Conservation (phyloP, 2,329 filamentous ascomycete species). For the Cytospora piceicola region DNA sequence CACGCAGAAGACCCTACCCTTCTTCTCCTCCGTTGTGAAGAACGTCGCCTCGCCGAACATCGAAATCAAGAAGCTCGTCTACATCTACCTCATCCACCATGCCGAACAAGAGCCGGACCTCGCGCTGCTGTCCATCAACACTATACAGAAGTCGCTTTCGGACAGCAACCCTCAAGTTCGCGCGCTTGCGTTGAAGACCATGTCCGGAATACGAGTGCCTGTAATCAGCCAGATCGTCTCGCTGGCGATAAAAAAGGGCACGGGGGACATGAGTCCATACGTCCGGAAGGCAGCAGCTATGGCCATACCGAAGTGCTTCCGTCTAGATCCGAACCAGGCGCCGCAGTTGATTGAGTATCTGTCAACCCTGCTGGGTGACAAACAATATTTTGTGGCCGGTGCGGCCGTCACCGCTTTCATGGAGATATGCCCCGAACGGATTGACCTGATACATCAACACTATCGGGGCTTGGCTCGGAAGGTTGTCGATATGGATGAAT, state of each 20-base stretch:
- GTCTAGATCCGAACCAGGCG: constrained; percentile 81
- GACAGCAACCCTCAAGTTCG: constrained; percentile 90
- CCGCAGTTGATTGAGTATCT: constrained; percentile 87
- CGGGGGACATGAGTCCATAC: constrained; percentile 90
- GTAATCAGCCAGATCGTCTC: constrained; percentile 98
- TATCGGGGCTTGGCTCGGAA: constrained; percentile 86
- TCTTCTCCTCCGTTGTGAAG: constrained; percentile 98
- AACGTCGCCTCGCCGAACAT: constrained; percentile 93
- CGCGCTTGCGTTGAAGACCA: constrained; percentile 89
- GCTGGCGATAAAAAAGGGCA: constrained; percentile 91
- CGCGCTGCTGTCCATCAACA: constrained; percentile 94
- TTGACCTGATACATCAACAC: constrained; percentile 89
- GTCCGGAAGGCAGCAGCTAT: constrained; percentile 92
- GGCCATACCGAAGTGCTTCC: constrained; percentile 94
- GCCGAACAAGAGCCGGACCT: constrained; percentile 96
- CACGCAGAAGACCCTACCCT: constrained; percentile 82
- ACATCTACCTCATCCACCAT: constrained; percentile 96
- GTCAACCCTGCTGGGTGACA: constrained; percentile 78
- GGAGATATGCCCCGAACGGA: constrained; percentile 83
- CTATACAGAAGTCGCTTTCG: constrained; percentile 95
- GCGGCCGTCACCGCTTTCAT: constrained; percentile 88
- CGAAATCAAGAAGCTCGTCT: constrained; percentile 97
- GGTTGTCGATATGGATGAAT: constrained; percentile 98
- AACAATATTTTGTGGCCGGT: constrained; percentile 95
- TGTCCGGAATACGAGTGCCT: constrained; percentile 96